Evolutionary conservation across 768 basidiomycete species (phyloP), one percentile per base, ranked within the genome.

Genomic region (Suillus luteus): DNA sequence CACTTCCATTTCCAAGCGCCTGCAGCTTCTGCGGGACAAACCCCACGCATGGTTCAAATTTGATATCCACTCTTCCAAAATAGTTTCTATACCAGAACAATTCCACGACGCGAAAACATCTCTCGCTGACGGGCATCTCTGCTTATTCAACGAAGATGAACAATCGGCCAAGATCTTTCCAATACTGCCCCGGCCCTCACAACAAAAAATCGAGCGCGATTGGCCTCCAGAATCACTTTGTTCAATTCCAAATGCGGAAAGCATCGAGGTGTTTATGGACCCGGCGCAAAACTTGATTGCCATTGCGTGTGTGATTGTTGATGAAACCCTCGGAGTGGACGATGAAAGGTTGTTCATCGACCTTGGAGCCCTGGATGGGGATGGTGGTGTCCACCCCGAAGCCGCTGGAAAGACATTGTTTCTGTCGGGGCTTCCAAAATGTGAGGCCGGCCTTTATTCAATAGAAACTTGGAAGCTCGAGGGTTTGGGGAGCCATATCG

Each of bases 31-130:
- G 15, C 33, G 27, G 19, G 46, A 60, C 24, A 31, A 24, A 46
- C 35, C 58, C 9, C 49, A 43, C 11, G 58, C 59, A 33, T 63
- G 62, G 62, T 60, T 48, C 24, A 60, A 59, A 33, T 35, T 59
- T 12, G 54, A 49, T 37, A 33, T 38, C 22, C 44, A 60, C 5
- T 40, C 37, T 33, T 38, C n/a, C 10, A 14, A 44, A 31, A 33
- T 5, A 37, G 14, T 60, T 15, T 31, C 22, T n/a, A 24, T 60
- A n/a, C 41, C 58, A 22, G n/a, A 48, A 37, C 37, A 60, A 5
- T 31, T 37, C 24, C 9, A 15, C n/a, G 33, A 27, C 9, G 33
- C 37, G 1, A 37, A 44, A 15, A 35, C 62, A 40, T 37, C 57
- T 24, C 22, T 61, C 35, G 59, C 44, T 14, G 35, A 40, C 38